Evolutionary conservation across 148 eudicot species (phyloP).

Genomic region (Rhododendron henanense): DNA sequence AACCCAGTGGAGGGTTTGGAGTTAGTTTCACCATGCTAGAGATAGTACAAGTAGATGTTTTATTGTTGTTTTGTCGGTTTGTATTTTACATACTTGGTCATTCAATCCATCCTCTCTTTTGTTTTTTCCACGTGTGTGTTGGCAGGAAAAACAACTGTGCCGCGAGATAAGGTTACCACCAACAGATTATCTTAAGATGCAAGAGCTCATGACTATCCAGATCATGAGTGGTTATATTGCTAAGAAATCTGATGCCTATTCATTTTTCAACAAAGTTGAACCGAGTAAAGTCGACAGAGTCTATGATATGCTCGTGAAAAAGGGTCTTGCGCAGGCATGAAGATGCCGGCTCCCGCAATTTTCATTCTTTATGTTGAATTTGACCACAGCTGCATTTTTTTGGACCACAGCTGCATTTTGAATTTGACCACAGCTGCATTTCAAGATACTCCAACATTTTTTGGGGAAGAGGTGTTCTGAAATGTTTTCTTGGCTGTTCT

Average conservation of each 20-base stretch:
- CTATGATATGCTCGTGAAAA: conserved; percentile 81
- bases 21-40: neutral
- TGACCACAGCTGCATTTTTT: neutral
- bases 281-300: conserved; percentile 68
- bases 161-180: conserved; percentile 62
- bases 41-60: neutral
- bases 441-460: no score
- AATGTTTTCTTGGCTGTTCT: neutral
- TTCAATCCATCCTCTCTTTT: neutral
- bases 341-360: neutral
- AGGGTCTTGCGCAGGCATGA: conserved; percentile 56
- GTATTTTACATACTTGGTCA: neutral
- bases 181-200: conserved; percentile 63
- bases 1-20: neutral
- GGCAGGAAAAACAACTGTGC: conserved; percentile 80
- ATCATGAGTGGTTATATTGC: conserved; percentile 53
- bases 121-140: neutral
- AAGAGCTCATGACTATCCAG: conserved; percentile 56
- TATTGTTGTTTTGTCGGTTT: neutral
- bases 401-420: neutral
- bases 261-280: conserved; percentile 56
- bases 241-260: conserved; percentile 63
- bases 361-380: neutral
- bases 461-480: no score
- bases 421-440: no score